phyloP scores from a whole-genome alignment of 1,284 basidiomycete species.

The Pseudozyma pruni region DNA sequence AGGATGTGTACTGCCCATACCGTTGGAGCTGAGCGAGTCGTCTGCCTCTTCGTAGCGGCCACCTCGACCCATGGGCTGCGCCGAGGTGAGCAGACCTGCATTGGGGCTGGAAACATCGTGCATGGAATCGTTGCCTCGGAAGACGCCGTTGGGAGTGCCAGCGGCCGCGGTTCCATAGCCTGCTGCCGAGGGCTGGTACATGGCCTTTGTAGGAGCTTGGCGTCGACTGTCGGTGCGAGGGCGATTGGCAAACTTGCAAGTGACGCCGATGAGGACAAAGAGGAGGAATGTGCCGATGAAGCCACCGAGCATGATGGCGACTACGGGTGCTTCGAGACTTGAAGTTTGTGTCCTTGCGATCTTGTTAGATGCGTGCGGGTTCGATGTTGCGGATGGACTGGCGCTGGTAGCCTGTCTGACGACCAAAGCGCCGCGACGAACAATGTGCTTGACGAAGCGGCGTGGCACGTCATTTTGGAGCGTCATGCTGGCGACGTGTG shows the following conservation, averaged over 20 bases:
- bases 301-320: constrained; percentile 40
- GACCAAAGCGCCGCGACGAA: constrained; percentile 28
- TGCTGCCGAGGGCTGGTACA: constrained; percentile 53
- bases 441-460: constrained; percentile 48
- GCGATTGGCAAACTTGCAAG: constrained; percentile 40
- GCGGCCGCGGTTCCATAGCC: constrained; percentile 41
- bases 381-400: constrained; percentile 3
- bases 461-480: constrained; percentile 22
- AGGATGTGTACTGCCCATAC: constrained; percentile 3
- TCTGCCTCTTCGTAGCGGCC: constrained; percentile 41
- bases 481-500: constrained; percentile 20
- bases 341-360: constrained; percentile 33
- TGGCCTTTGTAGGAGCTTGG: constrained; percentile 14
- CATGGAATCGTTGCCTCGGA: constrained; percentile 21
- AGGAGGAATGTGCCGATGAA: constrained; percentile 39
- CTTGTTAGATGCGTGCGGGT: not conserved
- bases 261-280: constrained; percentile 42
- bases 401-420: constrained; percentile 14
- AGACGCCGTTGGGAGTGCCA: not conserved
- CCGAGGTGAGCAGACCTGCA: constrained; percentile 37
- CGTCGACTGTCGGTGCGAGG: constrained; percentile 26
- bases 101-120: constrained; percentile 41
- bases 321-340: constrained; percentile 24
- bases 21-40: constrained; percentile 31
- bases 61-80: constrained; percentile 48